phyloP scores from a whole-genome alignment of 495 filamentous ascomycete species.

The Hyaloscypha bicolor region DNA sequence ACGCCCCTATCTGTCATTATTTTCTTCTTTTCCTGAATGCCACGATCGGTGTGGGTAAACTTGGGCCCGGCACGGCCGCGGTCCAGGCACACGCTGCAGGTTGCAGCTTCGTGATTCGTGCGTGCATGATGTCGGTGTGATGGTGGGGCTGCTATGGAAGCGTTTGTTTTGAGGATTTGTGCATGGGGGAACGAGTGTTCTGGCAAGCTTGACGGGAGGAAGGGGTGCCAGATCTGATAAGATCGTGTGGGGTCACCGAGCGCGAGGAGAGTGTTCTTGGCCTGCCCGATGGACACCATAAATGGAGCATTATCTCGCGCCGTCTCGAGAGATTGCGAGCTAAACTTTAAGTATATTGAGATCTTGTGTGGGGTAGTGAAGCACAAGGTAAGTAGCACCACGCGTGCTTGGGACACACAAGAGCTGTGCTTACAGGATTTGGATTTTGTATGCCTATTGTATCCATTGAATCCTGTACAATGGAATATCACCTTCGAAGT shows the following conservation, averaged over 20 bases:
- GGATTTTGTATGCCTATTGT: not conserved
- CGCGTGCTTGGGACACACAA: no score
- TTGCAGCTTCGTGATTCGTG: not conserved
- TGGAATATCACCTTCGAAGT: not conserved
- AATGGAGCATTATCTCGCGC: no score
- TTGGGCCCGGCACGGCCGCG: not conserved
- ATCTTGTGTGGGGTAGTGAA: no score
- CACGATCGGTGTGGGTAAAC: not conserved
- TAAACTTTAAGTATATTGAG: no score
- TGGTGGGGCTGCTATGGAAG: not conserved
- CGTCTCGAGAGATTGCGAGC: no score
- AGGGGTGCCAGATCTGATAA: not conserved
- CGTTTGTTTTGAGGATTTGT: no score
- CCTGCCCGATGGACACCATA: no score
- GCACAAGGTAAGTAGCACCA: no score
- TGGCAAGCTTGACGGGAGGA: no score
- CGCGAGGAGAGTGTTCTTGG: no score
- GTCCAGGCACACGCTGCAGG: not conserved
- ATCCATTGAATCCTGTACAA: not conserved
- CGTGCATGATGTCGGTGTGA: not conserved
- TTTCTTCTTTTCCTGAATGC: not conserved
- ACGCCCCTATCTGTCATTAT: conserved; percentile 9
- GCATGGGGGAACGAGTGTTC: no score
- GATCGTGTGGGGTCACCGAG: not conserved
- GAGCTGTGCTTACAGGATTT: not conserved